A percentile compares a stretch with the other conserved stretches of the same genome.
phyloP scores from a whole-genome alignment of 306 rosid species.

The Gleditsia sinensis region DNA sequence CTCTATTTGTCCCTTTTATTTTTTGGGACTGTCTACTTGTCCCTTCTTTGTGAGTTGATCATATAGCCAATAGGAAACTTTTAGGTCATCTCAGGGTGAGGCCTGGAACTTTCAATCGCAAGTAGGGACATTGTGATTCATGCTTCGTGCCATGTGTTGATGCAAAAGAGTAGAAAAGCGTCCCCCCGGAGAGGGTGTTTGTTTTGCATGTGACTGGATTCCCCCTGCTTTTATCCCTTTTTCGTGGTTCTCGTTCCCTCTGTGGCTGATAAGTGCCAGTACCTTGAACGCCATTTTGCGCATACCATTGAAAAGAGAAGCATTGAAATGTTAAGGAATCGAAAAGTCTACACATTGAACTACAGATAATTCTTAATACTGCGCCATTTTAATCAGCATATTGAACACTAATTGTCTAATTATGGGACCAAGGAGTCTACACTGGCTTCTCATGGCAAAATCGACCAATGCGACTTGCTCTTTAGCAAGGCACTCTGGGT shows the following conservation, averaged over 20 bases:
- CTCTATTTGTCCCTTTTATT: not conserved
- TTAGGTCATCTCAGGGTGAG: not conserved
- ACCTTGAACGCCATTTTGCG: not conserved
- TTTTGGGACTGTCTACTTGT: too few relatives aligned
- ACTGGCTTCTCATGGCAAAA: conserved; percentile 18
- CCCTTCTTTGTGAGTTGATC: not conserved
- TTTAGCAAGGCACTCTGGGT: conserved; percentile 17
- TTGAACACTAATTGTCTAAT: conserved; percentile 3
- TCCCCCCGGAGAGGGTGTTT: not conserved
- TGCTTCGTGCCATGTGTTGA: not conserved
- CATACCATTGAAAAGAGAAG: not conserved
- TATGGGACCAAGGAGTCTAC: not conserved
- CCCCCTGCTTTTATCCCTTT: not conserved
- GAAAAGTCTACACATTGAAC: not conserved
- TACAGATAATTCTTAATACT: not conserved
- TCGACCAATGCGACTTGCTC: conserved; percentile 31
- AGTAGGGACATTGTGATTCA: not conserved
- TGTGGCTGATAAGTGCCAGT: too few relatives aligned
- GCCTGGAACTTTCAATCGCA: not conserved
- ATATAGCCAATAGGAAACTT: not conserved
- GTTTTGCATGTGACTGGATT: not conserved
- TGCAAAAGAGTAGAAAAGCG: too few relatives aligned
- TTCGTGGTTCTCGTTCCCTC: too few relatives aligned
- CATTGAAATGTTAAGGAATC: not conserved
- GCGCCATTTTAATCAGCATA: conserved; percentile 1